Percentiles rank a stretch among this genome's conserved stretches.
Conservation (phyloP, 805 yeast species). For the Wickerhamomyces chaumierensis region DNA sequence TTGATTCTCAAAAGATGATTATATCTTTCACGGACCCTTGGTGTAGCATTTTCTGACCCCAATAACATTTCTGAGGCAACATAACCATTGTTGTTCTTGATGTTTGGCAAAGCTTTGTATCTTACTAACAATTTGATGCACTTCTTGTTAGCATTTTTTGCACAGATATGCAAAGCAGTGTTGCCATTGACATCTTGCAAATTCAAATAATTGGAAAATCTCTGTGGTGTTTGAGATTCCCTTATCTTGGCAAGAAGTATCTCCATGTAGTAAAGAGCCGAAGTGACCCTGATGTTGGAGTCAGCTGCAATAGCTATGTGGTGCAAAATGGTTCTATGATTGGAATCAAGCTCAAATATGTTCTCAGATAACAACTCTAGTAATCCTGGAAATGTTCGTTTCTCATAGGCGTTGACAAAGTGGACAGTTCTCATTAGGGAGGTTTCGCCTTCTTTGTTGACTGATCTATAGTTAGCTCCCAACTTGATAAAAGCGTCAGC, state of each 20-base stretch:
- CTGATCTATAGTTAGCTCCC: conserved; percentile 57
- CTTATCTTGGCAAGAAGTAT: conserved; percentile 63
- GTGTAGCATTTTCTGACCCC: conserved; percentile 16
- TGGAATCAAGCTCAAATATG: conserved; percentile 64
- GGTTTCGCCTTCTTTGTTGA: conserved; percentile 69
- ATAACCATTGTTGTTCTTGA: conserved; percentile 25
- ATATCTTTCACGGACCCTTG: conserved; percentile 15
- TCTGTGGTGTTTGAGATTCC: conserved; percentile 49
- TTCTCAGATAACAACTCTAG: conserved; percentile 69
- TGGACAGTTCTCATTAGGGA: conserved; percentile 77
- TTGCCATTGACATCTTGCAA: conserved; percentile 70
- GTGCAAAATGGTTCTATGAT: conserved; percentile 72
- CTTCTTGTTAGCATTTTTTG: conserved; percentile 43
- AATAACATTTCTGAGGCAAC: conserved; percentile 17
- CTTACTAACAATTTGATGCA: conserved; percentile 38
- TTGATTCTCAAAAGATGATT: conserved; percentile 12
- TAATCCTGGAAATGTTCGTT: conserved; percentile 68
- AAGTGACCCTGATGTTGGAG: conserved; percentile 56
- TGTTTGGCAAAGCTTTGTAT: conserved; percentile 34
- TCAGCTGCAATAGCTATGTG: conserved; percentile 68
- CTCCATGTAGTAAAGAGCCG: conserved; percentile 77
- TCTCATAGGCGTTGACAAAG: conserved; percentile 79
- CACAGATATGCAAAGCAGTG: conserved; percentile 67
- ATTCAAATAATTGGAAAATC: conserved; percentile 47
- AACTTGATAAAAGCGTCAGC: conserved; percentile 63